Evolutionary conservation across 2,329 filamentous ascomycete species (phyloP).

Genomic region (Neodidymelliopsis sp.): DNA sequence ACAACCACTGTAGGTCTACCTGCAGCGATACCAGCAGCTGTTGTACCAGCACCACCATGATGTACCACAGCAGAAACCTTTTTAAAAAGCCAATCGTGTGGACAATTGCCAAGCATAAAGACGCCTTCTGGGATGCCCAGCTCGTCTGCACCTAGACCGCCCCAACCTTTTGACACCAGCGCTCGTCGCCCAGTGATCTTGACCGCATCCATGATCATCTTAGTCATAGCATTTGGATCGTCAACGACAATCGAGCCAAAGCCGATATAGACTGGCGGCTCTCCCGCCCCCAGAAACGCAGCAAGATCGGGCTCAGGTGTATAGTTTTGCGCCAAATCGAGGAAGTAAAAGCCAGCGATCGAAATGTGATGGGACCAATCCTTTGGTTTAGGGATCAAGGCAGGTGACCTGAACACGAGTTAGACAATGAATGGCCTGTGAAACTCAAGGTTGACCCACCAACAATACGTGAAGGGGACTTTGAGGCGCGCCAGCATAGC

Average conservation of each 20-base stretch:
- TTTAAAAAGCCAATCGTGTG: slow-evolving; percentile 89
- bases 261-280: slow-evolving; percentile 52
- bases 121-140: slow-evolving; percentile 73
- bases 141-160: slow-evolving; percentile 76
- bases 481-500: slow-evolving; percentile 77
- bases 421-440: no score
- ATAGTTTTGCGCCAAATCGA: slow-evolving; percentile 49
- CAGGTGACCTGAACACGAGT: no score
- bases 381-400: slow-evolving; percentile 55
- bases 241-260: slow-evolving; percentile 54
- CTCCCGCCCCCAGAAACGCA: slow-evolving; percentile 49
- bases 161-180: slow-evolving; percentile 87
- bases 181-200: slow-evolving; percentile 73
- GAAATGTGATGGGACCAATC: slow-evolving; percentile 55
- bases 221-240: slow-evolving; percentile 52
- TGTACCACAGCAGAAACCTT: slow-evolving; percentile 83
- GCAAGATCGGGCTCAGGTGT: slow-evolving; percentile 50
- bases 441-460: no score
- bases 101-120: slow-evolving; percentile 84
- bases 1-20: slow-evolving; percentile 84
- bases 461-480: slow-evolving; percentile 90
- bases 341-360: slow-evolving; percentile 52
- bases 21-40: slow-evolving; percentile 81
- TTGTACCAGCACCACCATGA: slow-evolving; percentile 88
- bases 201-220: slow-evolving; percentile 52